Evolutionary conservation across 257 asterid genomes (phyloP), one percentile per base, ranked within the genome.

Genomic region (Primulina eburnea): DNA sequence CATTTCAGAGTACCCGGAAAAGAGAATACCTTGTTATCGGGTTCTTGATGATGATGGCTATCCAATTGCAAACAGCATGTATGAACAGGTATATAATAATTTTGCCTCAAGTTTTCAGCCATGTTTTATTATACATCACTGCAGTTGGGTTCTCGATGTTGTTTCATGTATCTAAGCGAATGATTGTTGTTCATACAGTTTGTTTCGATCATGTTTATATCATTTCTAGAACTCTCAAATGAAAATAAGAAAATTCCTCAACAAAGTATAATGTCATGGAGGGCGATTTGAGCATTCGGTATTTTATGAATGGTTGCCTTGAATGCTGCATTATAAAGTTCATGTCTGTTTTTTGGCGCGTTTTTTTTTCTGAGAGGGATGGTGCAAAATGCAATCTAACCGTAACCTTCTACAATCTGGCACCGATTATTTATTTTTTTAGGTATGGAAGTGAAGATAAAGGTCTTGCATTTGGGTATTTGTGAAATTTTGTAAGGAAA

Each of bases 11-110:
- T 79, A 89, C 35, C 4, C 85, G 2, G 89, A 79, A 16, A 83
- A 83, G 72, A 86, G 97, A 77, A 67, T 89, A 43, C 97, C 99
- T 5, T 94, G 99, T 76, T 94, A 86, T 73, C 92, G 93, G 0
- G 96, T 91, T 28, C 94, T 94, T 7, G 92, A 89, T 18, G 92
- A 91, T 11, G 80, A 91, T 74, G 99, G 97, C 52, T 76, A 66
- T 73, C 82, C 79, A 12, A 74, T 88, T 33, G 11, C 81, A 28
- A 87, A 87, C 71, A 71, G 76, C 76, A 79, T 7, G 71, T 85
- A 79, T 67, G 85, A 83, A 71, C 82, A 82, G 96, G 98, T 89
- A 81, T 21, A 1, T 61, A 60, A 16, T 34, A 38, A 14, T 47
- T 47, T 47, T 18, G 20, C 7, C 8, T 2, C 56, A 47, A 16